Percentiles rank a stretch among this genome's conserved stretches.
These are phyloP conservation scores for Neurospora sp. DNA, from an alignment of 495 filamentous ascomycete genomes.

Conservation along the genomic window DNA sequence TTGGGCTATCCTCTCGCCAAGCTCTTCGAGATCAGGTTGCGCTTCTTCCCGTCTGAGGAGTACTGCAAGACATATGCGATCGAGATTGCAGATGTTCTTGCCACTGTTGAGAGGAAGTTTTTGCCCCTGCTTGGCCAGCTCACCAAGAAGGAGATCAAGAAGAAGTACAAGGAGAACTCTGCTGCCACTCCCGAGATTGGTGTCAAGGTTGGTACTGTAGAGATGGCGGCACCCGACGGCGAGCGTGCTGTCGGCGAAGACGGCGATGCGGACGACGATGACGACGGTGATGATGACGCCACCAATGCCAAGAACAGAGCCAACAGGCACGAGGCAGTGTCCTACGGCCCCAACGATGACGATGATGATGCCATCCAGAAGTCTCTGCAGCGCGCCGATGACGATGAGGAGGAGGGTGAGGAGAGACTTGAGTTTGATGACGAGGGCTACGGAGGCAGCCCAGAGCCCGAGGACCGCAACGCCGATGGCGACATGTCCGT, in stretches of 20 bases:
- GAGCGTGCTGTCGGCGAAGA: constrained; percentile 37
- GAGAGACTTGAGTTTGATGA: constrained; percentile 40
- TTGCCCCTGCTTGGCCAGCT: constrained; percentile 56
- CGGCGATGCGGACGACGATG: constrained; percentile 59
- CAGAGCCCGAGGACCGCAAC: constrained; percentile 31
- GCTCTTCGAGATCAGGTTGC: constrained; percentile 70
- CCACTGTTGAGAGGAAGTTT: constrained; percentile 70
- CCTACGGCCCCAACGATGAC: constrained; percentile 86
- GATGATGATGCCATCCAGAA: constrained; percentile 70
- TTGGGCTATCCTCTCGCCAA: constrained; percentile 58
- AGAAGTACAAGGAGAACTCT: constrained; percentile 53
- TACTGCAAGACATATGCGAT: constrained; percentile 84
- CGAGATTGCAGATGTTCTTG: constrained; percentile 58
- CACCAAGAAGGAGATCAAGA: constrained; percentile 67
- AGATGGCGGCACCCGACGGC: constrained; percentile 39
- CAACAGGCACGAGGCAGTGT: constrained; percentile 68
- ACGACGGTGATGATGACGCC: constrained; percentile 77
- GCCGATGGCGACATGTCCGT: constrained; percentile 31
- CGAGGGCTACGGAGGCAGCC: constrained; percentile 46
- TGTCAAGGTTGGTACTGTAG: constrained; percentile 57
- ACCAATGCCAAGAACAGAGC: constrained; percentile 65
- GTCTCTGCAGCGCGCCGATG: constrained; percentile 43
- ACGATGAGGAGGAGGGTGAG: constrained; percentile 37
- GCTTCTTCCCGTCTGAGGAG: constrained; percentile 75
- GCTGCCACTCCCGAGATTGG: constrained; percentile 76